A percentile compares a stretch with the other conserved stretches of the same genome.
Evolutionary conservation across 371 early-diverging fungal genomes (phyloP).

Genomic region (Zancudomyces culisetae): DNA sequence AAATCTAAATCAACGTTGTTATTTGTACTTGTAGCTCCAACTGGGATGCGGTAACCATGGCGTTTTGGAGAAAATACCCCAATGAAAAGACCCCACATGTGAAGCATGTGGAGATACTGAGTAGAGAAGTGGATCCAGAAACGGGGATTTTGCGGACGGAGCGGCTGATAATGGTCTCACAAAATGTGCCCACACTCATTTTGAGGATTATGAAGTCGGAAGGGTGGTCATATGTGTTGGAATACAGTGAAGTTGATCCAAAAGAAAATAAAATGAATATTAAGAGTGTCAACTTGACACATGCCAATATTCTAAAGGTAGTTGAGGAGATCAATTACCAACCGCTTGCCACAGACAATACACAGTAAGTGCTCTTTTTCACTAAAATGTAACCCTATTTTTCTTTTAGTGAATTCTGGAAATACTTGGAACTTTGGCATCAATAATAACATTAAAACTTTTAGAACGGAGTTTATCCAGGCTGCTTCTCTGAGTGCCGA

Average conservation of each 20-base stretch:
- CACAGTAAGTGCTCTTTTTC: neutral
- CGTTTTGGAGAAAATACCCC: slow-evolving; percentile 93
- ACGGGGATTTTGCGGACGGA: slow-evolving; percentile 75
- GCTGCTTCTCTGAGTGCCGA: slow-evolving; percentile 61
- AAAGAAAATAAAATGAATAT: slow-evolving; percentile 43
- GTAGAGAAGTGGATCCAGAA: slow-evolving; percentile 54
- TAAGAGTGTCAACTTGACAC: slow-evolving; percentile 51
- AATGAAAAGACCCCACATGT: slow-evolving; percentile 84
- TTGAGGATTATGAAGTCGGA: slow-evolving; percentile 36
- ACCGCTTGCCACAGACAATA: slow-evolving; percentile 27
- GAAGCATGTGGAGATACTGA: slow-evolving; percentile 69
- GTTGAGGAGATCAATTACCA: slow-evolving; percentile 64
- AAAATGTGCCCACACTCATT: slow-evolving; percentile 62
- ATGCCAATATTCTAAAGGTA: slow-evolving; percentile 54
- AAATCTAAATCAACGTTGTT: neutral
- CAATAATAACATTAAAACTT: too few relatives aligned
- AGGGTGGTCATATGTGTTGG: slow-evolving; percentile 64
- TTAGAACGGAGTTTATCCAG: slow-evolving; percentile 53
- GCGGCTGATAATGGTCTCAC: slow-evolving; percentile 71
- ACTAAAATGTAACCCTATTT: slow-evolving; percentile 7
- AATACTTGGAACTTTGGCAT: neutral
- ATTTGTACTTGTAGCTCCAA: slow-evolving; percentile 25
- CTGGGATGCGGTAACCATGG: slow-evolving; percentile 74
- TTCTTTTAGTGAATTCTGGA: neutral
- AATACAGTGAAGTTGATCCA: slow-evolving; percentile 70